A percentile compares a stretch with the other conserved stretches of the same genome.
phyloP scores from a whole-genome alignment of 2,329 filamentous ascomycete genomes.

The Aschersonia sp. region DNA sequence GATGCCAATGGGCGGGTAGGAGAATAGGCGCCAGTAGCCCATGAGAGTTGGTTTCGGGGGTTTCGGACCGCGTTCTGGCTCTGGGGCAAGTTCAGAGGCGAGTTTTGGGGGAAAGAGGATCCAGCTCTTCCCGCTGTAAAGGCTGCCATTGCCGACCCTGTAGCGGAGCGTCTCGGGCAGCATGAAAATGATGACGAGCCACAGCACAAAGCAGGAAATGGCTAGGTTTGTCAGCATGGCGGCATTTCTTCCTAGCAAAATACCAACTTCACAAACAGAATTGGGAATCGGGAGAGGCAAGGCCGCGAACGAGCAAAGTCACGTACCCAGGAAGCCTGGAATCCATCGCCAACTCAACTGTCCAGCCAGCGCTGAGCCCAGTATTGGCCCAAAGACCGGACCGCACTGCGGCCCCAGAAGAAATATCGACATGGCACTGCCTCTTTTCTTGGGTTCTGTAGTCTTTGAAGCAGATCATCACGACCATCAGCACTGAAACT shows the following conservation, averaged over 20 bases:
- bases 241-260: too few species aligned
- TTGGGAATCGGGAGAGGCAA: background rate
- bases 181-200: constrained; percentile 14
- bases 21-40: constrained; percentile 14
- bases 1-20: constrained; percentile 17
- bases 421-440: constrained; percentile 24
- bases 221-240: constrained; percentile 6
- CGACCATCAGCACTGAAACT: background rate
- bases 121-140: constrained; percentile 8
- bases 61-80: constrained; percentile 11
- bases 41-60: constrained; percentile 14
- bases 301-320: background rate
- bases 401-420: constrained; percentile 28
- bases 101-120: constrained; percentile 9
- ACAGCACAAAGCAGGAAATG: constrained; percentile 15
- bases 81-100: constrained; percentile 10
- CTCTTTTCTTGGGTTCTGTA: constrained; percentile 21
- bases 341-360: constrained; percentile 25
- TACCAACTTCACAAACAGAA: background rate
- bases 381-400: constrained; percentile 25
- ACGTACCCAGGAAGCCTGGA: constrained; percentile 21
- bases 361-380: constrained; percentile 23
- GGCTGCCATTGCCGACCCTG: constrained; percentile 25
- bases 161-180: constrained; percentile 30
- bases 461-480: constrained; percentile 5